These are phyloP conservation scores for Solanum hybrid DNA, from an alignment of 305 asterid genomes.

Conservation along the genomic window DNA sequence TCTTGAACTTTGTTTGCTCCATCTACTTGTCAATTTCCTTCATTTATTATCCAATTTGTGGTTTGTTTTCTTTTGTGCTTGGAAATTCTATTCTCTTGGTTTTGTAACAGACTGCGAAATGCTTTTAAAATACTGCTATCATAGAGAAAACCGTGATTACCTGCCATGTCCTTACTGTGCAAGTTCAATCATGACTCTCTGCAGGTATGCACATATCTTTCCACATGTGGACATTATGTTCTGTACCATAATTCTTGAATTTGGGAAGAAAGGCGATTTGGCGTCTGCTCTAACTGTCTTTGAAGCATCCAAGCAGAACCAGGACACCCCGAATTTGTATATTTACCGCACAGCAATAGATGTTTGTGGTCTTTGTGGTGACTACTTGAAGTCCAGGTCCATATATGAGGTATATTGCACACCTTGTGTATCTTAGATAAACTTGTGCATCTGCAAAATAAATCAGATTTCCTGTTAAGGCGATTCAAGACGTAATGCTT, in stretches of 20 bases:
- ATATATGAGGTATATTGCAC: constrained; percentile 71
- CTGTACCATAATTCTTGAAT: constrained; percentile 67
- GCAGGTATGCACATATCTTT: constrained; percentile 62
- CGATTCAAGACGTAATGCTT: not conserved
- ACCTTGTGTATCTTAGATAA: constrained; percentile 8
- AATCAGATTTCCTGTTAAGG: not conserved
- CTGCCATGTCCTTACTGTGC: not conserved
- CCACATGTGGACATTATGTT: constrained; percentile 44
- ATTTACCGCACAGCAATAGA: constrained; percentile 79
- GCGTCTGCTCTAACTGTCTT: constrained; percentile 62
- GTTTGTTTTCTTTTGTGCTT: not conserved
- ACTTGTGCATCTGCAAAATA: not conserved
- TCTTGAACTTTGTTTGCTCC: constrained; percentile 3
- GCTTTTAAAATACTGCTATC: not conserved
- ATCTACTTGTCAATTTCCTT: not conserved
- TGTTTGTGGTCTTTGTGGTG: constrained; percentile 92
- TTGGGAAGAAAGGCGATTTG: constrained; percentile 78
- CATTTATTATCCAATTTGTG: not conserved
- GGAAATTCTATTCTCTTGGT: not conserved
- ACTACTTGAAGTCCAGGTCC: constrained; percentile 64
- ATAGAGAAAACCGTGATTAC: not conserved
- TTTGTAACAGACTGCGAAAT: not conserved
- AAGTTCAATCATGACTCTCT: constrained; percentile 10
- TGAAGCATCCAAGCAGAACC: constrained; percentile 50
- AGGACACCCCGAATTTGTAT: constrained; percentile 58